A percentile compares a stretch with the other conserved stretches of the same genome.
phyloP scores from a whole-genome alignment of 139 green algal genomes.

The Chlamydomonas schloesseri region DNA sequence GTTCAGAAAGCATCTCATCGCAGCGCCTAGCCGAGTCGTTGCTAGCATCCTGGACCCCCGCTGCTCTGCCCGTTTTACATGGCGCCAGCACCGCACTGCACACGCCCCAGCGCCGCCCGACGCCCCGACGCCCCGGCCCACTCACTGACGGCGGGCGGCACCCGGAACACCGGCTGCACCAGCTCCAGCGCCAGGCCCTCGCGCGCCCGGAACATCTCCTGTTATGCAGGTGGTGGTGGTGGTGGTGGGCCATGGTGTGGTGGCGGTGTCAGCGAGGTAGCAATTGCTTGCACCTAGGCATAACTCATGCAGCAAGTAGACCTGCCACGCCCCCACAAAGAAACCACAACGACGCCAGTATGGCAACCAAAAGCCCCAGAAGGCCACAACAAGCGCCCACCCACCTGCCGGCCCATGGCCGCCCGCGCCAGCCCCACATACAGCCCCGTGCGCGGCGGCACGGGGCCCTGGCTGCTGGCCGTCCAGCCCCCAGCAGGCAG shows the following conservation, averaged over 20 bases:
- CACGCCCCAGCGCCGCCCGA: too few relatives aligned
- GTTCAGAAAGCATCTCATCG: too few relatives aligned
- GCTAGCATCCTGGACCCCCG: too few relatives aligned
- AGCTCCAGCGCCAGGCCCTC: conserved; percentile 61
- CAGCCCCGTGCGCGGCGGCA: conserved; percentile 43
- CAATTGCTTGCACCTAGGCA: too few relatives aligned
- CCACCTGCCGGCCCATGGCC: conserved; percentile 63
- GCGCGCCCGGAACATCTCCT: conserved; percentile 75
- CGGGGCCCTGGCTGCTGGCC: conserved; percentile 14
- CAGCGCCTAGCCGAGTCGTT: too few relatives aligned
- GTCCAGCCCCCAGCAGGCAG: background rate
- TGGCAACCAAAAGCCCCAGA: background rate
- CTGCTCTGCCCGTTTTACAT: too few relatives aligned
- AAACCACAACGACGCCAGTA: too few relatives aligned
- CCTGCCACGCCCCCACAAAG: too few relatives aligned
- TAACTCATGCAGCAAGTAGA: too few relatives aligned
- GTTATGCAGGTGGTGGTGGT: background rate
- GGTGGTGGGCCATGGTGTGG: too few relatives aligned
- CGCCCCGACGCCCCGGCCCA: background rate
- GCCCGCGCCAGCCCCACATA: conserved; percentile 78
- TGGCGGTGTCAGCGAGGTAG: too few relatives aligned
- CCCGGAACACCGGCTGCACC: conserved; percentile 52
- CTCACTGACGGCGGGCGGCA: conserved; percentile 38
- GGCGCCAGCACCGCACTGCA: too few relatives aligned
- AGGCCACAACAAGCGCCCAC: background rate